phyloP scores from a whole-genome alignment of 148 eudicot genomes.

The Rheum nobile region DNA sequence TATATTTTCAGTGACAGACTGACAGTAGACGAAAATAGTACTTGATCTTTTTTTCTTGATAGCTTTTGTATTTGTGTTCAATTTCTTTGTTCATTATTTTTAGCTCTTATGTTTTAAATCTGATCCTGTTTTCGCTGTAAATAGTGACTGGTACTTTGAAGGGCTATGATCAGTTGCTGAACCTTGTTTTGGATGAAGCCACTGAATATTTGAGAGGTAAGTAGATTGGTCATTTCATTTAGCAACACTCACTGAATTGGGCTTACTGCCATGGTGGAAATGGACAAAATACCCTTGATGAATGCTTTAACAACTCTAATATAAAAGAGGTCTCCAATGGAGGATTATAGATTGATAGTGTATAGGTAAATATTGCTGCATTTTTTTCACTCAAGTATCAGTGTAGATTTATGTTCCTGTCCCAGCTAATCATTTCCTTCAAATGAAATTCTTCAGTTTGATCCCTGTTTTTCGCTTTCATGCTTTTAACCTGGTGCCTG shows the following conservation, averaged over 20 bases:
- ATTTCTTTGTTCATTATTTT: not conserved
- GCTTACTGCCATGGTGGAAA: not conserved
- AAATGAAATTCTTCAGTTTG: not conserved
- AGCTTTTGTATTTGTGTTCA: too few relatives aligned
- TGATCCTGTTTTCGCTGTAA: not conserved
- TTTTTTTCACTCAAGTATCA: not conserved
- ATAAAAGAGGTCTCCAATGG: too few relatives aligned
- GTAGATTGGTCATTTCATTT: not conserved
- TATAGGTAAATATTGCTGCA: not conserved
- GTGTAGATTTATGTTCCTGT: not conserved
- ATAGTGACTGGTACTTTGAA: constrained; percentile 80
- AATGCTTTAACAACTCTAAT: too few relatives aligned
- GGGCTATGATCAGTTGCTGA: constrained; percentile 90
- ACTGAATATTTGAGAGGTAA: constrained; percentile 76
- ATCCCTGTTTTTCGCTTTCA: not conserved
- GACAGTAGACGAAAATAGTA: not conserved
- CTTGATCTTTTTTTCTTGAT: not conserved
- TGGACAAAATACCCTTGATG: not conserved
- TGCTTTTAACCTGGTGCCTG: not conserved
- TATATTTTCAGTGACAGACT: not conserved
- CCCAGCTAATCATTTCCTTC: not conserved
- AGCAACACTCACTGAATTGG: too few relatives aligned
- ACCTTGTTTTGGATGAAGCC: constrained; percentile 96
- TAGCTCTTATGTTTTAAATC: not conserved
- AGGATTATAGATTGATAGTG: not conserved